Evolutionary conservation across 129 eudicot genomes (phyloP).

Genomic region (Scalesia atractyloides): DNA sequence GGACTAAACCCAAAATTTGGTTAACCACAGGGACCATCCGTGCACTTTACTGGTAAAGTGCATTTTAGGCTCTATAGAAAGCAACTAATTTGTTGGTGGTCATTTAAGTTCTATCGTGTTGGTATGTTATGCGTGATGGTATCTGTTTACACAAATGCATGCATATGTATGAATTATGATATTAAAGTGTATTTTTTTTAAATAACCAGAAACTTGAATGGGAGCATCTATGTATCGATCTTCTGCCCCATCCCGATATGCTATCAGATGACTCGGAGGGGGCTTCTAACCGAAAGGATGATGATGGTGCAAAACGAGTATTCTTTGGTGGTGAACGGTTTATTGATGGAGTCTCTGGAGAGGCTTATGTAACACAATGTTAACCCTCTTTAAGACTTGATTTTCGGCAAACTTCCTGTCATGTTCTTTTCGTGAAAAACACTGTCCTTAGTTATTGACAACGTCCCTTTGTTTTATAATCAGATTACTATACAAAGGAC

Average conservation of each 20-base stretch:
- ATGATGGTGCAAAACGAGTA: slow-evolving; percentile 83
- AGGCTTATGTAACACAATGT: slow-evolving; percentile 82
- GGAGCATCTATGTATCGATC: slow-evolving; percentile 81
- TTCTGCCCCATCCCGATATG: slow-evolving; percentile 97
- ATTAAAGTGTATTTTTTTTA: slow-evolving; percentile 17
- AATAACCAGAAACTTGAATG: slow-evolving; percentile 88
- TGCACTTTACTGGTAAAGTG: not conserved
- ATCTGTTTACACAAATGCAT: slow-evolving; percentile 6
- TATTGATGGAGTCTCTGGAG: slow-evolving; percentile 90
- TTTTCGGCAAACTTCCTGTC: slow-evolving; percentile 28
- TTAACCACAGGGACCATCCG: too few species aligned
- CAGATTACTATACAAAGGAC: slow-evolving; percentile 92
- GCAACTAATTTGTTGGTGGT: not conserved
- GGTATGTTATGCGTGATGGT: slow-evolving; percentile 10
- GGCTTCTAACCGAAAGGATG: slow-evolving; percentile 60
- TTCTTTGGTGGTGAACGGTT: slow-evolving; percentile 96
- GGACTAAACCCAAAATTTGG: too few species aligned
- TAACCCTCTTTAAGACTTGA: slow-evolving; percentile 41
- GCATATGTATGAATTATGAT: slow-evolving; percentile 18
- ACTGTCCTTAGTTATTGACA: slow-evolving; percentile 15
- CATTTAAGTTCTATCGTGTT: not conserved
- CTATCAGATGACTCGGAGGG: slow-evolving; percentile 50
- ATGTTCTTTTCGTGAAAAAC: slow-evolving; percentile 4
- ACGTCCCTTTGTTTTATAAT: slow-evolving; percentile 18
- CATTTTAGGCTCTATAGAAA: not conserved